Percentiles rank a stretch among this genome's conserved stretches.
phyloP scores from a whole-genome alignment of 176 grass and related monocot species.

The Aegilops speltoides region DNA sequence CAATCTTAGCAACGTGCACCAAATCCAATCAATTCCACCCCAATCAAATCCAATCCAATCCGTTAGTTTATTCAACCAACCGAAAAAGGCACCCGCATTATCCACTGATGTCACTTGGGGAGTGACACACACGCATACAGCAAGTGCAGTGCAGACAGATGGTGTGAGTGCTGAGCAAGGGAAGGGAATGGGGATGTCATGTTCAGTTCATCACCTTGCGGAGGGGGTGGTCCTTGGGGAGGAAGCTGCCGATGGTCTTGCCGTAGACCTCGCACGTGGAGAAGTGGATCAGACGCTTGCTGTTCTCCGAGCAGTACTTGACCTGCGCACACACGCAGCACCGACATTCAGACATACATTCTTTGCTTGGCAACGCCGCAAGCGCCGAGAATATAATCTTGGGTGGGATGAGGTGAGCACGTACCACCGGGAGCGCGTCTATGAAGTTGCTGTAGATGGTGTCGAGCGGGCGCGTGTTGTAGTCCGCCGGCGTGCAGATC shows the following conservation, averaged over 20 bases:
- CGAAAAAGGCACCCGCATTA: background rate
- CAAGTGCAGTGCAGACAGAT: background rate
- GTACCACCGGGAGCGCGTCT: conserved; percentile 92
- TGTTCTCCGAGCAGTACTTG: conserved; percentile 97
- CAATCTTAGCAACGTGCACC: conserved; percentile 9
- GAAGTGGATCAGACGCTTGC: conserved; percentile 96
- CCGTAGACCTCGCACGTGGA: conserved; percentile 99
- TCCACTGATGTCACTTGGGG: background rate
- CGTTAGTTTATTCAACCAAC: background rate
- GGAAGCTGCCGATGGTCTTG: conserved; percentile 95
- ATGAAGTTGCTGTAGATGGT: conserved; percentile 99
- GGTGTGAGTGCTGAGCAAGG: background rate
- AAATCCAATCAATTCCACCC: background rate
- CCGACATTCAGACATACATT: background rate
- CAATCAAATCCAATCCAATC: background rate
- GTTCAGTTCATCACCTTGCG: conserved; percentile 54
- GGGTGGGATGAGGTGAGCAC: background rate
- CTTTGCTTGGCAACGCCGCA: too few species aligned
- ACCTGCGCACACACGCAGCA: conserved; percentile 38
- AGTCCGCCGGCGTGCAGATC: conserved; percentile 96
- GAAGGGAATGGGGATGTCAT: background rate
- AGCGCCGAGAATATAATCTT: background rate
- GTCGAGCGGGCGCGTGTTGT: conserved; percentile 94
- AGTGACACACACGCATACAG: background rate
- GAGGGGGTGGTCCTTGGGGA: conserved; percentile 90